A percentile compares a stretch with the other conserved stretches of the same genome.
These are phyloP conservation scores for Cymodocea nodosa DNA, from an alignment of 116 monocot species.

Conservation along the genomic window DNA sequence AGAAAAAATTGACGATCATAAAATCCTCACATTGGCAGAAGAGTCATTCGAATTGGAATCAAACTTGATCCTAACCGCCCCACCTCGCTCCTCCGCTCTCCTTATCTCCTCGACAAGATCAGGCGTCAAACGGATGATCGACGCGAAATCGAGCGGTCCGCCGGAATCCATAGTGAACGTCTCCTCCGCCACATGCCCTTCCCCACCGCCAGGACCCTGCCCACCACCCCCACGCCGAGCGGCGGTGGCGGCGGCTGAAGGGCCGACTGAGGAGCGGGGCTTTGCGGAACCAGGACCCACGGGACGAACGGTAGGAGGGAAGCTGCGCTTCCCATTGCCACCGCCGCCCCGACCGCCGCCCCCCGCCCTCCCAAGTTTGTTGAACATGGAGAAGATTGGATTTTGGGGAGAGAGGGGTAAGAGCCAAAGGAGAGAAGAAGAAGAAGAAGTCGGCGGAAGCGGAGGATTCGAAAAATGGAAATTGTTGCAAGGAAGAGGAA, in stretches of 20 bases:
- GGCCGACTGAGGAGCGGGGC: neutral
- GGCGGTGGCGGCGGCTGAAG: neutral
- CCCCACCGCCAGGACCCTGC: neutral
- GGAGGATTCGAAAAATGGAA: neutral
- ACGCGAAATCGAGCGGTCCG: slow-evolving; percentile 50
- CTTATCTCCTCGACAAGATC: slow-evolving; percentile 82
- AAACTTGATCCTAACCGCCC: slow-evolving; percentile 67
- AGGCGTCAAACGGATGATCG: slow-evolving; percentile 72
- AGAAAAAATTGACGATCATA: no score
- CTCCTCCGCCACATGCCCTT: slow-evolving; percentile 36
- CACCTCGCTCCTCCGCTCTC: slow-evolving; percentile 59
- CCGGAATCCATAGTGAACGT: slow-evolving; percentile 46
- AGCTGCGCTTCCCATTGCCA: slow-evolving; percentile 10
- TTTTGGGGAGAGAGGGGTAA: neutral
- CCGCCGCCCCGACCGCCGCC: slow-evolving; percentile 13
- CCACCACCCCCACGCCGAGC: neutral
- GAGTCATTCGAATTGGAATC: slow-evolving; percentile 43
- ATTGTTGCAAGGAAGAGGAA: neutral
- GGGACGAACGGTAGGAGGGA: neutral
- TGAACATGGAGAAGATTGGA: slow-evolving; percentile 4
- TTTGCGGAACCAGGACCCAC: slow-evolving; percentile 8
- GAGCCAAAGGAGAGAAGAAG: neutral
- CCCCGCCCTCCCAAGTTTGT: slow-evolving; percentile 27
- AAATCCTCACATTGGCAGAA: slow-evolving; percentile 43
- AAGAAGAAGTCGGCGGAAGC: neutral